Conservation (phyloP, 192 early-diverging fungal species). For the Coemansia sp. region DNA sequence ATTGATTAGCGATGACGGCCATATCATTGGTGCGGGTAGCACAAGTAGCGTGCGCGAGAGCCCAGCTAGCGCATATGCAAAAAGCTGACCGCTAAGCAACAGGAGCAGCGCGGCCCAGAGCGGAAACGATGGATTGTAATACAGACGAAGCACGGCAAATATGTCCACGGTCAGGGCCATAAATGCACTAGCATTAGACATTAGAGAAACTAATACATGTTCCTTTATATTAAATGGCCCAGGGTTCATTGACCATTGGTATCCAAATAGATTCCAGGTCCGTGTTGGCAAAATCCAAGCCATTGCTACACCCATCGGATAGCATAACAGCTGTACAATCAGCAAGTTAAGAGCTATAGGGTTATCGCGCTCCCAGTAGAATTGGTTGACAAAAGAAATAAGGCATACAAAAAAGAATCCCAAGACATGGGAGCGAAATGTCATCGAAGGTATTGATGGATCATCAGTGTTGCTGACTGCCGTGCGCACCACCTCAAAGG, state of each 20-base stretch:
- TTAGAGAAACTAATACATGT: conserved; percentile 79
- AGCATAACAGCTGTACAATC: conserved; percentile 73
- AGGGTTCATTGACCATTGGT: conserved; percentile 67
- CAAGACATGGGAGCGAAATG: conserved; percentile 70
- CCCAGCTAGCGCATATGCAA: conserved; percentile 72
- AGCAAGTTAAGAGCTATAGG: conserved; percentile 68
- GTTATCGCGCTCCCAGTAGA: conserved; percentile 86
- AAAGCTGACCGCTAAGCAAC: conserved; percentile 66
- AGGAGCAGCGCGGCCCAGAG: conserved; percentile 62
- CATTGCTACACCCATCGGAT: conserved; percentile 70
- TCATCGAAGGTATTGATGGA: conserved; percentile 63
- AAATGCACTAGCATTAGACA: conserved; percentile 71
- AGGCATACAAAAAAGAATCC: conserved; percentile 66
- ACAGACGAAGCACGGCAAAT: conserved; percentile 64
- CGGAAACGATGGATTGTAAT: conserved; percentile 68
- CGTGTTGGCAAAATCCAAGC: conserved; percentile 62
- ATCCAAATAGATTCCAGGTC: conserved; percentile 54
- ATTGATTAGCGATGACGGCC: conserved; percentile 78
- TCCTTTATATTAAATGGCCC: conserved; percentile 90
- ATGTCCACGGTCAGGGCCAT: conserved; percentile 75
- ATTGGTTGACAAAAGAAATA: conserved; percentile 72
- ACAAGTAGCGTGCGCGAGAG: conserved; percentile 76
- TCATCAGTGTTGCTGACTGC: conserved; percentile 68
- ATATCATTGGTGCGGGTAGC: conserved; percentile 80
- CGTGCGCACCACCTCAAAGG: conserved; percentile 70